Evolutionary conservation across 805 yeast genomes (phyloP), one percentile per base, ranked within the genome.

Genomic region (Kockiozyma suomiensis): DNA sequence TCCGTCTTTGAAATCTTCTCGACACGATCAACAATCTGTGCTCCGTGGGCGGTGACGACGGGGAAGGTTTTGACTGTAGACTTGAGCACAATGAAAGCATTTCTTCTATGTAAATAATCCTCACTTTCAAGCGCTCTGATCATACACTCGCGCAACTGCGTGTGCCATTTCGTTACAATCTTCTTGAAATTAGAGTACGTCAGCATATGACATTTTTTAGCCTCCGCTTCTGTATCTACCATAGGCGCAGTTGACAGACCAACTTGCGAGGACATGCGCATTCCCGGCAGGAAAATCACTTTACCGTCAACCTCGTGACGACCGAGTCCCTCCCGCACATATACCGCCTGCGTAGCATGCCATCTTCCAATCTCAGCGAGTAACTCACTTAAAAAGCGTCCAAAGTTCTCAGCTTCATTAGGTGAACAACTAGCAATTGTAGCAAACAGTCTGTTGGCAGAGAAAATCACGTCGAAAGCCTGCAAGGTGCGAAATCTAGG

Each of bases 351-450:
- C 8, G 70, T 64, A 0, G 70, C 70, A 78, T 88, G 82, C 64
- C 76, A 68, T n/a, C 68, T 60, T 56, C 82, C 81, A 45, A 86
- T 75, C 23, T 73, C 73, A 5, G 71, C 74, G 45, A 90, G 74
- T 1, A 87, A 62, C 25, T 82, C 85, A 26, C 82, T 77, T 66
- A 83, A 82, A 66, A 92, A 91, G 12, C 89, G 72, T 2, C 96
- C 96, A 40, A 91, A 72, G 69, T 88, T 88, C 67, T 91, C 96
- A 1, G 96, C 85, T 69, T 92, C 97, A 3, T 79, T 73, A 0
- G 89, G 80, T 0, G 97, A 88, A 55, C 85, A 81, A 1, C 93
- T 83, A 66, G 82, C 86, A 12, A 91, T 69, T 1, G 89, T 80
- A 2, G 86, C 81, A 58, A 90, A 80, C 6, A 56, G 41, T 17